phyloP scores from a whole-genome alignment of 306 rosid species.

The Lathyrus tuberosus region DNA sequence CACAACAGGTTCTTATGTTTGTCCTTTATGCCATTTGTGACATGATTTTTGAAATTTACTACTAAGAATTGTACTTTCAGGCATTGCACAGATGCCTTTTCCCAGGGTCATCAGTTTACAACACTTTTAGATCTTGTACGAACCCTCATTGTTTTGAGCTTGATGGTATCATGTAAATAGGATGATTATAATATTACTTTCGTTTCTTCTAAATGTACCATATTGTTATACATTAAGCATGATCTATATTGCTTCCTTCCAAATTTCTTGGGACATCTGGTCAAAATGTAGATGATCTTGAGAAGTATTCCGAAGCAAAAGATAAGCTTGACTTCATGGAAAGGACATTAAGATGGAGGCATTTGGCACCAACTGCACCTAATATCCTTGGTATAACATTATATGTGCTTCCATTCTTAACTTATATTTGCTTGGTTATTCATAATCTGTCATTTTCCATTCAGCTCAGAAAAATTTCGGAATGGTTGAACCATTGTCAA shows the following conservation, averaged over 20 bases:
- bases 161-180: constrained; percentile 69
- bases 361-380: constrained; percentile 98
- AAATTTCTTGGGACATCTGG: constrained; percentile 97
- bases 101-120: constrained; percentile 87
- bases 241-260: constrained; percentile 46
- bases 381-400: constrained; percentile 81
- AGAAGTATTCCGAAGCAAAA: constrained; percentile 77
- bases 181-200: constrained; percentile 15
- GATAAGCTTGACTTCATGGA: constrained; percentile 89
- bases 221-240: constrained; percentile 12
- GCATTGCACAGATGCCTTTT: constrained; percentile 86
- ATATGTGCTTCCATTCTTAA: constrained; percentile 30
- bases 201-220: constrained; percentile 25
- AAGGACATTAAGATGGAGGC: constrained; percentile 94
- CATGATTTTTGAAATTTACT: constrained; percentile 34
- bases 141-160: constrained; percentile 93
- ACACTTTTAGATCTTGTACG: constrained; percentile 89
- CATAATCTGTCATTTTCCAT: constrained; percentile 26
- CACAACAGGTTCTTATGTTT: constrained; percentile 78
- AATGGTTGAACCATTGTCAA: constrained; percentile 27
- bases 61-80: constrained; percentile 62
- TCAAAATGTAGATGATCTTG: constrained; percentile 89
- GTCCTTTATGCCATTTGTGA: constrained; percentile 32
- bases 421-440: constrained; percentile 31
- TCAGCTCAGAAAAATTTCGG: constrained; percentile 22